Conservation (phyloP, 495 filamentous ascomycete genomes). For the Lepraria neglecta region DNA sequence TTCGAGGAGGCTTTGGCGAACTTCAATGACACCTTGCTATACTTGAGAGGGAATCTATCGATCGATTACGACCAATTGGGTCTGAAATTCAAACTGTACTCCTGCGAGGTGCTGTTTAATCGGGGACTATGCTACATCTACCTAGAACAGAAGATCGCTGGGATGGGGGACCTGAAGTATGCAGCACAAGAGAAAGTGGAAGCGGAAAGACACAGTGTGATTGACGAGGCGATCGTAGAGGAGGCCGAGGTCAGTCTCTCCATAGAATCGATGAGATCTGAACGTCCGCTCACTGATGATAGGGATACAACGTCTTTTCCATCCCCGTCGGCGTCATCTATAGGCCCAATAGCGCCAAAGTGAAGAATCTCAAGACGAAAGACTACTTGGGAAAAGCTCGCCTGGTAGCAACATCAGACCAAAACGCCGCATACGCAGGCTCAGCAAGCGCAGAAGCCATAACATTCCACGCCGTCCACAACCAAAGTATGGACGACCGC, state of each 20-base stretch:
- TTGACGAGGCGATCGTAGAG: slow-evolving; percentile 91
- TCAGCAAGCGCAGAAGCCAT: slow-evolving; percentile 71
- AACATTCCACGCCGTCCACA: slow-evolving; percentile 30
- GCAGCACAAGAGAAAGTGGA: slow-evolving; percentile 96
- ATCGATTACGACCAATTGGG: slow-evolving; percentile 99
- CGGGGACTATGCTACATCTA: slow-evolving; percentile 97
- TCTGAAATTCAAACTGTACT: slow-evolving; percentile 91
- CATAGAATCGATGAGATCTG: not conserved
- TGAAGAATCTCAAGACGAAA: slow-evolving; percentile 94
- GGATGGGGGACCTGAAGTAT: slow-evolving; percentile 84
- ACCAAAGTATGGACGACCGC: slow-evolving; percentile 61
- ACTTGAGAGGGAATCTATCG: slow-evolving; percentile 89
- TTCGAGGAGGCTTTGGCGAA: slow-evolving; percentile 97
- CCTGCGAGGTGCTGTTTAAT: slow-evolving; percentile 98
- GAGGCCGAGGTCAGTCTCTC: slow-evolving; percentile 69
- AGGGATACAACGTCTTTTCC: slow-evolving; percentile 99
- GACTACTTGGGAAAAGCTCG: slow-evolving; percentile 94
- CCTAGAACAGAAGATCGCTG: slow-evolving; percentile 79
- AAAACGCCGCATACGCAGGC: slow-evolving; percentile 66
- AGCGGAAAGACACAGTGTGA: slow-evolving; percentile 83
- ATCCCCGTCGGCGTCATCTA: slow-evolving; percentile 95
- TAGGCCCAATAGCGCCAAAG: slow-evolving; percentile 92
- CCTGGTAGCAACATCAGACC: slow-evolving; percentile 86
- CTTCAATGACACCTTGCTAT: slow-evolving; percentile 96
- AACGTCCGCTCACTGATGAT: slow-evolving; percentile 23